Conservation (phyloP, 768 basidiomycete species). For the Phanerochaete sordida region DNA sequence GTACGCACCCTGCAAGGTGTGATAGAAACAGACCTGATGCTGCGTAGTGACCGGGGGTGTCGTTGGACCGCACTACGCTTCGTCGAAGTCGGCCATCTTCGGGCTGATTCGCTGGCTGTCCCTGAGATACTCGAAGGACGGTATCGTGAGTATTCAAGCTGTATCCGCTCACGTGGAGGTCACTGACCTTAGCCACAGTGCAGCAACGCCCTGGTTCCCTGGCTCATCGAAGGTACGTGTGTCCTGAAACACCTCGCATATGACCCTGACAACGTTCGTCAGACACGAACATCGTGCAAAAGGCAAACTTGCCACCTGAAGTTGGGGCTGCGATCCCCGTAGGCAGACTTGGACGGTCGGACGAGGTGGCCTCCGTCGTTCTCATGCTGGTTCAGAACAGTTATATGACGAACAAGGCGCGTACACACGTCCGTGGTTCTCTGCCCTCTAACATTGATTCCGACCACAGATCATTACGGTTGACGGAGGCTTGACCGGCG, state of each 20-base stretch:
- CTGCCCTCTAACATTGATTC: not conserved
- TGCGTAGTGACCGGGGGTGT: conserved; percentile 44
- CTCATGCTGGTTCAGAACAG: conserved; percentile 46
- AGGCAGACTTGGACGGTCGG: conserved; percentile 46
- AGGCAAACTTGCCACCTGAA: conserved; percentile 31
- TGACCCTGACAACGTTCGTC: not conserved
- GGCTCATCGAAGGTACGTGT: conserved; percentile 44
- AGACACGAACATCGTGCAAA: conserved; percentile 45
- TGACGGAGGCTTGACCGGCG: conserved; percentile 44
- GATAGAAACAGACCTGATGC: not conserved
- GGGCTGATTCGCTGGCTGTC: conserved; percentile 54
- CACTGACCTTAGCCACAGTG: not conserved
- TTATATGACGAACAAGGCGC: conserved; percentile 58
- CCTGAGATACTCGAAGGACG: conserved; percentile 44
- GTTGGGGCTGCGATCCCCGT: conserved; percentile 42
- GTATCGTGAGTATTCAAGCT: conserved; percentile 35
- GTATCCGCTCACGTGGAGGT: not conserved
- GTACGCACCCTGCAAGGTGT: conserved; percentile 18
- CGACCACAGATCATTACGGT: conserved; percentile 38
- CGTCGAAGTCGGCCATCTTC: conserved; percentile 51
- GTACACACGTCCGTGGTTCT: not conserved
- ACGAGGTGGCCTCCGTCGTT: conserved; percentile 48
- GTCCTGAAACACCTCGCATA: not conserved
- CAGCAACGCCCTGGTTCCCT: conserved; percentile 49
- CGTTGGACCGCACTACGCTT: conserved; percentile 55